Evolutionary conservation across 2,329 filamentous ascomycete species (phyloP).

Genomic region (Metarhizium anisopliae): DNA sequence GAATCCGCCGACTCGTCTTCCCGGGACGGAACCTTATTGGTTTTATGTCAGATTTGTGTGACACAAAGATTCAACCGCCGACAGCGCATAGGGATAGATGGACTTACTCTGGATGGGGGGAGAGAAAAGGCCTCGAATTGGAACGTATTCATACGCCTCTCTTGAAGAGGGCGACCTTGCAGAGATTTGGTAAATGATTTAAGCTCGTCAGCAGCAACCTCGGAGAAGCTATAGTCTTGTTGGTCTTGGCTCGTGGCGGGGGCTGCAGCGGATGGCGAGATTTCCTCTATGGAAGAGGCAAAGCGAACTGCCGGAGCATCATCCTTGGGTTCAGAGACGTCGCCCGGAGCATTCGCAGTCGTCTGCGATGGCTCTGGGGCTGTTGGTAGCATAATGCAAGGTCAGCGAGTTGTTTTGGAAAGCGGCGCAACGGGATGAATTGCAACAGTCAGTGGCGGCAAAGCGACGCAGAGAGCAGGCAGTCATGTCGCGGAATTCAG

Average conservation of each 20-base stretch:
- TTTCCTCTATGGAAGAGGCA: constrained; percentile 62
- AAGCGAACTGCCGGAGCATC: constrained; percentile 55
- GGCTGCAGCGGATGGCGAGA: constrained; percentile 38
- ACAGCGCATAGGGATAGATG: neutral
- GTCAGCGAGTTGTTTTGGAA: neutral
- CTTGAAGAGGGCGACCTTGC: constrained; percentile 68
- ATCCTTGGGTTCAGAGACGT: constrained; percentile 11
- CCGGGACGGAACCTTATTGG: constrained; percentile 45
- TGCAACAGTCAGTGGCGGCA: neutral
- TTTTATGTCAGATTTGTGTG: neutral
- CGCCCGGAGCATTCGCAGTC: constrained; percentile 4
- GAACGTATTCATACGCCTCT: constrained; percentile 75
- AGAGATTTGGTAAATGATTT: constrained; percentile 63
- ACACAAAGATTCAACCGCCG: constrained; percentile 7
- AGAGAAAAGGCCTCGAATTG: constrained; percentile 87
- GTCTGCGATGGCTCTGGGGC: neutral
- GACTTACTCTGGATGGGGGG: constrained; percentile 70
- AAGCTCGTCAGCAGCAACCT: constrained; percentile 53
- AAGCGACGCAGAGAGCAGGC: neutral
- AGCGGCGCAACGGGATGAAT: neutral
- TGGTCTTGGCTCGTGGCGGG: constrained; percentile 17
- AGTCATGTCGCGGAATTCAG: neutral
- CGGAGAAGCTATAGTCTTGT: constrained; percentile 24
- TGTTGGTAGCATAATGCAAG: neutral
- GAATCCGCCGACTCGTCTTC: constrained; percentile 52